phyloP scores from a whole-genome alignment of 2,329 filamentous ascomycete species.

The Fusarium ramigenum region DNA sequence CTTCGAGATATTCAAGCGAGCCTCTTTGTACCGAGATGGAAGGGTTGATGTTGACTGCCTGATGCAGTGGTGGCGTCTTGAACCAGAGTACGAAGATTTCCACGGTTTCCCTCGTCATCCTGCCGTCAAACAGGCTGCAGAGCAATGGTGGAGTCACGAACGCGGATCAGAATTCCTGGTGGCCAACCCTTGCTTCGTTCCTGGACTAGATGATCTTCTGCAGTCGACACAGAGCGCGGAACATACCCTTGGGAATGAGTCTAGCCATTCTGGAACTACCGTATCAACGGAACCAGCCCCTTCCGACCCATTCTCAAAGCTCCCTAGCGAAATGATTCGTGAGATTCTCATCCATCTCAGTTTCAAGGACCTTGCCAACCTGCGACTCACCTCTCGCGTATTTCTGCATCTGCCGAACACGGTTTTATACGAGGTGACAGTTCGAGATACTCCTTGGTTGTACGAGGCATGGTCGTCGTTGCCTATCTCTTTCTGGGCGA shows the following conservation, averaged over 20 bases:
- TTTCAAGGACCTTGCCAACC: conserved; percentile 18
- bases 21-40: conserved; percentile 18
- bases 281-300: accelerated
- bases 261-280: neutral
- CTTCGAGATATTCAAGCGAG: conserved; percentile 44
- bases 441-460: conserved; percentile 26
- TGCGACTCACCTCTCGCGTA: conserved; percentile 15
- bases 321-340: conserved; percentile 24
- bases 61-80: conserved; percentile 18
- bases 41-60: conserved; percentile 34
- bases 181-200: conserved; percentile 36
- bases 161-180: conserved; percentile 26
- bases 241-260: neutral
- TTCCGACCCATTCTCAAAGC: neutral
- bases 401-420: conserved; percentile 19
- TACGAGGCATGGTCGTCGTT: conserved; percentile 31
- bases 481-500: conserved; percentile 28
- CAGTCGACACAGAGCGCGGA: neutral
- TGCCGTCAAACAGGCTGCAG: neutral
- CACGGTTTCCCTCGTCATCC: conserved; percentile 6
- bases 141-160: conserved; percentile 25
- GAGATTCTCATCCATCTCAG: conserved; percentile 11
- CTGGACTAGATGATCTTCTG: conserved; percentile 6
- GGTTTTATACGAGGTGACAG: neutral
- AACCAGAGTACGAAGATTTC: neutral